Percentiles rank a stretch among this genome's conserved stretches.
These are phyloP conservation scores for Puccinia brachypodii DNA, from an alignment of 1,284 basidiomycete species.

Conservation along the genomic window DNA sequence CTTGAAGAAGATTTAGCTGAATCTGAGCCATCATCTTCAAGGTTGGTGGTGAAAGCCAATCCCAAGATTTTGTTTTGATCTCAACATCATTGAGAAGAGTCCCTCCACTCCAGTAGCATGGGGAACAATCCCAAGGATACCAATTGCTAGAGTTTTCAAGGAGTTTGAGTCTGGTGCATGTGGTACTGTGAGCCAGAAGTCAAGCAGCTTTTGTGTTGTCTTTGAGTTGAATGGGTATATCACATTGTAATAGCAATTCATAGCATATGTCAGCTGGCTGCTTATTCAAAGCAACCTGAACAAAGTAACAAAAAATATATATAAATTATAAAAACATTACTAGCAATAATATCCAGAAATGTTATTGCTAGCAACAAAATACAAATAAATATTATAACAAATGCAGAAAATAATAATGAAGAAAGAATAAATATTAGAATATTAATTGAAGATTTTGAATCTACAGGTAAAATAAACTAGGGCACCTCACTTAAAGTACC, in stretches of 20 bases:
- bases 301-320: no score
- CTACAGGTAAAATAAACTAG: no score
- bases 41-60: neutral
- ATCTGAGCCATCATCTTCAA: slow-evolving; percentile 5
- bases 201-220: neutral
- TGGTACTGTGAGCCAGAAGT: neutral
- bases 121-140: neutral
- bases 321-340: no score
- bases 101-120: slow-evolving; percentile 20
- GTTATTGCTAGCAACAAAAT: no score
- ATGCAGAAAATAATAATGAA: no score
- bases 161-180: neutral
- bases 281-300: no score
- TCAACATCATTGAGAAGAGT: slow-evolving; percentile 21
- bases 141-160: slow-evolving; percentile 4
- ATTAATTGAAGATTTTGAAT: no score
- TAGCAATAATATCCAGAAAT: no score
- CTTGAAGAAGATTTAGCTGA: neutral
- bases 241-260: neutral
- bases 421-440: no score
- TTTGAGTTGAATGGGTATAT: neutral
- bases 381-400: no score
- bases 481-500: no score
- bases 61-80: slow-evolving; percentile 1
- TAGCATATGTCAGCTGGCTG: no score